A percentile compares a stretch with the other conserved stretches of the same genome.
phyloP scores from a whole-genome alignment of 306 rosid genomes.

The Luffa acutangula region DNA sequence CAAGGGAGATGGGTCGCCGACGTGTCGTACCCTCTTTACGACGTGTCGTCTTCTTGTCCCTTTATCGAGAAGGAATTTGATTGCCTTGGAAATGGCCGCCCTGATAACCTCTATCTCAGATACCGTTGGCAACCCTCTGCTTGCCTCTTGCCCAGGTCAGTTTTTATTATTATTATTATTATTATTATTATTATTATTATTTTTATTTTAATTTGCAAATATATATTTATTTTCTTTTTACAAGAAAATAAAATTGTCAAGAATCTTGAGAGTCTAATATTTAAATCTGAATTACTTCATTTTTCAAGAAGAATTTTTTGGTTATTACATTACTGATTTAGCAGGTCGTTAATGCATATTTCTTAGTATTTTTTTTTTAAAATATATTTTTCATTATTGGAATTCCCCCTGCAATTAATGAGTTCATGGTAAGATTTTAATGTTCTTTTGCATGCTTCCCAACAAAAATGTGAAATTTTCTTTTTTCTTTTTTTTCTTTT shows the following conservation, averaged over 20 bases:
- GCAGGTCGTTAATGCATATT: background rate
- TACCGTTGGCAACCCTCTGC: constrained; percentile 62
- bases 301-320: background rate
- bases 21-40: constrained; percentile 46
- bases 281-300: background rate
- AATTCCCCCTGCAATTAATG: background rate
- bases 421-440: background rate
- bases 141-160: constrained; percentile 58
- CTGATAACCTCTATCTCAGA: constrained; percentile 48
- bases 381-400: background rate
- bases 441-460: background rate
- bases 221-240: background rate
- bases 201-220: background rate
- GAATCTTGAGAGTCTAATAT: background rate
- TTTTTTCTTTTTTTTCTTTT: no score
- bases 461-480: no score
- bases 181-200: no score
- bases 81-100: constrained; percentile 53
- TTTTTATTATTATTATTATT: no score
- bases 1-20: constrained; percentile 56
- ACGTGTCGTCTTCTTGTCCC: constrained; percentile 31
- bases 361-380: background rate
- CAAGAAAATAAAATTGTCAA: background rate
- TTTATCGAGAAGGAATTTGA: constrained; percentile 49
- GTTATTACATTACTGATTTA: background rate